Conservation (phyloP, 768 basidiomycete genomes). For the Lyophyllum shimeji region DNA sequence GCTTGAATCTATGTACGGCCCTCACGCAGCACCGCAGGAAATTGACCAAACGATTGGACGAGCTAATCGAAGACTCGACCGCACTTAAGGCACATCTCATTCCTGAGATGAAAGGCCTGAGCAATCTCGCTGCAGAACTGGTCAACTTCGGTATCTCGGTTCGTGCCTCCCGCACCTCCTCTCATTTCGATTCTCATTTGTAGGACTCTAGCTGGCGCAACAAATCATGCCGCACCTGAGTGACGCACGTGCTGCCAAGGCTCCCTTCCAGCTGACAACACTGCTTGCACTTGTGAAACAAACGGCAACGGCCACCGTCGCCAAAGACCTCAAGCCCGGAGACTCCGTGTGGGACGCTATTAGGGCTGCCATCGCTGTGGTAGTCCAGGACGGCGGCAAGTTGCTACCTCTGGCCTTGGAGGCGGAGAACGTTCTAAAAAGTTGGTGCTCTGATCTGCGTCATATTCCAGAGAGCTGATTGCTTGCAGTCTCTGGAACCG, state of each 20-base stretch:
- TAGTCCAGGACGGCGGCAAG: slow-evolving; percentile 69
- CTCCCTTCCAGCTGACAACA: slow-evolving; percentile 71
- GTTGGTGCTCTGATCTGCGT: slow-evolving; percentile 41
- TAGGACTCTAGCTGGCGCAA: slow-evolving; percentile 73
- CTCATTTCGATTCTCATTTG: background rate
- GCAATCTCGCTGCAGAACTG: slow-evolving; percentile 72
- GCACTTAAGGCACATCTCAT: slow-evolving; percentile 74
- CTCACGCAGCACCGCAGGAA: slow-evolving; percentile 55
- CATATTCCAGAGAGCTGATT: slow-evolving; percentile 3
- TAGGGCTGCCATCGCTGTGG: slow-evolving; percentile 61
- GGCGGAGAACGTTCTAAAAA: slow-evolving; percentile 72
- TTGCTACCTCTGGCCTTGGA: slow-evolving; percentile 75
- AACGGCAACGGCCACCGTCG: slow-evolving; percentile 69
- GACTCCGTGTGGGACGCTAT: slow-evolving; percentile 78
- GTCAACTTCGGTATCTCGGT: slow-evolving; percentile 93
- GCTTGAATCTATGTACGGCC: background rate
- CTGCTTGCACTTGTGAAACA: slow-evolving; percentile 74
- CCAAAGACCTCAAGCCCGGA: slow-evolving; percentile 64
- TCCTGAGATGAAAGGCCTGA: slow-evolving; percentile 71
- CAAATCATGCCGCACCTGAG: slow-evolving; percentile 83
- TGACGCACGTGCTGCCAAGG: slow-evolving; percentile 76
- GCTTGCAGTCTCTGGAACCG: slow-evolving; percentile 59
- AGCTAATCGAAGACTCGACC: slow-evolving; percentile 66
- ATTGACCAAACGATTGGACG: slow-evolving; percentile 82
- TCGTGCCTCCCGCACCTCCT: slow-evolving; percentile 20